Evolutionary conservation across 2,329 filamentous ascomycete species (phyloP).

Genomic region (Penicillium sp.): DNA sequence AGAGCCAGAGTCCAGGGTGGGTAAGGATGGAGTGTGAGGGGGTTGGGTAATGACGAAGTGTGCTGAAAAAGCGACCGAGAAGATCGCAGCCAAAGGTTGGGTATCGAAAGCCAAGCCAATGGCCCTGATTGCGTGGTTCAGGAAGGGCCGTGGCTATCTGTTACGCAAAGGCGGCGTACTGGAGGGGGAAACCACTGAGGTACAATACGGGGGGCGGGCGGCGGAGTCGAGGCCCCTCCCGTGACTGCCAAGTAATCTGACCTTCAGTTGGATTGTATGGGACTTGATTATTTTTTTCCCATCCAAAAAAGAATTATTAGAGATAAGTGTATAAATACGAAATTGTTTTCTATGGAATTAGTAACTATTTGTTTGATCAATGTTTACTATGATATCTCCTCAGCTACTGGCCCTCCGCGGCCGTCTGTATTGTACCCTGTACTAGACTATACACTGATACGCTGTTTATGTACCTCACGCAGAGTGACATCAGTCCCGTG

Average conservation of each 20-base stretch:
- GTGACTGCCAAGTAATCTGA: conserved; percentile 3
- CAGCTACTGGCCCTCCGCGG: no score
- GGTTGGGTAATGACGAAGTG: background rate
- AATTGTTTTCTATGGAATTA: no score
- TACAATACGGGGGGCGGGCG: background rate
- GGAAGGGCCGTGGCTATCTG: conserved; percentile 17
- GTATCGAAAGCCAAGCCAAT: conserved; percentile 27
- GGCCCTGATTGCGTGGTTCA: conserved; percentile 29
- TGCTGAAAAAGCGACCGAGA: conserved; percentile 11
- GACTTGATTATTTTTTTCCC: no score
- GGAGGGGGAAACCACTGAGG: background rate
- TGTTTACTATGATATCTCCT: no score
- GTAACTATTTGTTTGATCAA: no score
- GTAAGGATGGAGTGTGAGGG: background rate
- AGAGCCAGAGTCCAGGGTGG: conserved; percentile 8
- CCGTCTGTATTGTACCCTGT: background rate
- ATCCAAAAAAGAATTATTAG: no score
- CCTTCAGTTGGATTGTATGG: no score
- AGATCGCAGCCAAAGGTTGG: conserved; percentile 21
- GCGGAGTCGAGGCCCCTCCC: conserved; percentile 5
- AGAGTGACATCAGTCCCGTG: conserved; percentile 36
- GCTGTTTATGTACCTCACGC: conserved; percentile 26
- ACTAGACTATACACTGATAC: conserved; percentile 10
- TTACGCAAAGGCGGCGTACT: conserved; percentile 24
- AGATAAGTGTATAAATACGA: no score